Evolutionary conservation across 768 basidiomycete species (phyloP).

Genomic region (Gymnopilus junonius): DNA sequence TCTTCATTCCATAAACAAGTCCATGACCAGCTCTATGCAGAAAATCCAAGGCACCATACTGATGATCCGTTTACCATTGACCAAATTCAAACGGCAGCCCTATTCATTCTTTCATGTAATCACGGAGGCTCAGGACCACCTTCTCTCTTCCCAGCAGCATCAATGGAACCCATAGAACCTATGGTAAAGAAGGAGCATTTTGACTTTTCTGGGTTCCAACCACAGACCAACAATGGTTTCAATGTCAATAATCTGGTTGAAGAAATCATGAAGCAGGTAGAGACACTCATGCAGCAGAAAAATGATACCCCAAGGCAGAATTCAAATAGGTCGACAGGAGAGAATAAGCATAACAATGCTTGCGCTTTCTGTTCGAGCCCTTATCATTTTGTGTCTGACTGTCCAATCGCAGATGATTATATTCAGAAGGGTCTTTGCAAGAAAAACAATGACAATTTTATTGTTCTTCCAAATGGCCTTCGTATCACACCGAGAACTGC

Average conservation of each 20-base stretch:
- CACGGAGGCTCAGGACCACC: background rate
- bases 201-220: too few relatives aligned
- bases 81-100: background rate
- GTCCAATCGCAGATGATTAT: constrained; percentile 2
- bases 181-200: background rate
- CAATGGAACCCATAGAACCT: background rate
- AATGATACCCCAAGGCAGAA: too few relatives aligned
- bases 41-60: constrained; percentile 1
- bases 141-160: background rate
- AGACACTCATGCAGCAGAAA: background rate
- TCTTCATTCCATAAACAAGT: background rate
- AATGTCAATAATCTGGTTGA: background rate
- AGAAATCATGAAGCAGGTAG: constrained; percentile 3
- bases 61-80: background rate
- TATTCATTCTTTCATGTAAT: background rate
- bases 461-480: constrained; percentile 9
- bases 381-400: constrained; percentile 2
- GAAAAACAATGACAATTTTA: background rate
- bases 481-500: background rate
- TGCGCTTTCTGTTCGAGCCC: constrained; percentile 12
- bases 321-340: background rate
- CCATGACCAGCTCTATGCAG: background rate
- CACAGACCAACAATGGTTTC: background rate
- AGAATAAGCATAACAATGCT: background rate
- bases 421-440: constrained; percentile 8